A percentile compares a stretch with the other conserved stretches of the same genome.
Evolutionary conservation across 305 asterid genomes (phyloP).

Genomic region (Solanum chacoense): DNA sequence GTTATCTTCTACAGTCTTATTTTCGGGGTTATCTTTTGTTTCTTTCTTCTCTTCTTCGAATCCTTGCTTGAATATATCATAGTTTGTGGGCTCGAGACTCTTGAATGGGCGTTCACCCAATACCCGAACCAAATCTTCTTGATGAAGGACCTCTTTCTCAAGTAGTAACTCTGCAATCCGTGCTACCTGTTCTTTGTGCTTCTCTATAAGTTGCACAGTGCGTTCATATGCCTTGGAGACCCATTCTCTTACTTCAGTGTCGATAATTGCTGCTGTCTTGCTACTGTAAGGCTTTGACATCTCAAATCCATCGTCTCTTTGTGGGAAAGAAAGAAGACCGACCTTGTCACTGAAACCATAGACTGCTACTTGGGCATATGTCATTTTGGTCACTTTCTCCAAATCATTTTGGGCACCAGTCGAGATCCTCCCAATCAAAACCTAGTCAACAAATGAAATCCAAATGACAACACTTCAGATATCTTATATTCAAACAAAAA

Average conservation of each 20-base stretch:
- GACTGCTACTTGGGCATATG: constrained; percentile 36
- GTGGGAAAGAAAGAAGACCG: constrained; percentile 36
- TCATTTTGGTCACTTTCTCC: constrained; percentile 39
- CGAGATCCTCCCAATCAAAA: constrained; percentile 36
- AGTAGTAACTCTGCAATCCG: constrained; percentile 33
- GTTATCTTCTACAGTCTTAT: constrained; percentile 22
- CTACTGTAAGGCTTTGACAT: constrained; percentile 35
- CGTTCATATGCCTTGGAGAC: constrained; percentile 28
- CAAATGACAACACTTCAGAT: not conserved
- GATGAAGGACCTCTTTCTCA: constrained; percentile 41
- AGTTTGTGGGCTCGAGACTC: constrained; percentile 31
- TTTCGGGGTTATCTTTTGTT: constrained; percentile 7
- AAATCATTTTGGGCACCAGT: constrained; percentile 45
- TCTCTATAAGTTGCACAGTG: constrained; percentile 30
- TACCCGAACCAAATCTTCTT: constrained; percentile 26
- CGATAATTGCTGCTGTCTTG: constrained; percentile 35
- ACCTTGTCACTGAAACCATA: constrained; percentile 40
- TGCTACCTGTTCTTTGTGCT: constrained; percentile 31
- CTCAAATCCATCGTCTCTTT: constrained; percentile 21
- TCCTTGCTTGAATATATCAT: constrained; percentile 32
- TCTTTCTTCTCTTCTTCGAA: constrained; percentile 19
- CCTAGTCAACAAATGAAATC: constrained; percentile 11
- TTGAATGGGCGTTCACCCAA: constrained; percentile 37
- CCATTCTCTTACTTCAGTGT: constrained; percentile 37
- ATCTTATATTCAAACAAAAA: not conserved